Evolutionary conservation across 768 basidiomycete species (phyloP), one percentile per base, ranked within the genome.

Genomic region (Pleurotus eryngii): DNA sequence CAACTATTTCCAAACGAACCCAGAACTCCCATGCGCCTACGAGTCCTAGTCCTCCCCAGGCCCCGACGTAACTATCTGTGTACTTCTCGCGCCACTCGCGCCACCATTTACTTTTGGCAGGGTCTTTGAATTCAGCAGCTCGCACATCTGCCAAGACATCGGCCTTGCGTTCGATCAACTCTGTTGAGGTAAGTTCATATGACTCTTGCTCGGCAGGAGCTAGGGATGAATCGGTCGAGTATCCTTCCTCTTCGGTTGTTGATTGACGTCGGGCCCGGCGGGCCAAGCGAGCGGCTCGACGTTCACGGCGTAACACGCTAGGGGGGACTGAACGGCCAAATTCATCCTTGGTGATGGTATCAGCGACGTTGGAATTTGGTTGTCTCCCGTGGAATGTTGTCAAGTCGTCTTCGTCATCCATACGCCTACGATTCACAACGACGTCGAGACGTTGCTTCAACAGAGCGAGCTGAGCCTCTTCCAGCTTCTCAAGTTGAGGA

Each of bases 1-100:
- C 90, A 9, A 92, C 72, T 60, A 87, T 79, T 72, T 98, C 95
- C 57, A 93, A 74, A 56, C 93, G 77, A n/a, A 84, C 84, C 92
- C 92, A 95, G 68, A 95, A 96, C 70, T 95, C 94, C 93, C 94
- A 96, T 48, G 91, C 90, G 49, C 86, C 86, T 1, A 95, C 85
- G 43, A 94, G 79, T 0, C 88, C 92, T 55, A 95, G 74, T 3
- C 94, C 91, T 47, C 95, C 95, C 93, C 91, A 98, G 3, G 95
- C 95, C 39, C 89, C 86, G 2, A 80, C 74, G 72, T 96, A 98
- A 58, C 82, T 92, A 60, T 98, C 95, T 4, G 76, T 76, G 62
- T 88, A 93, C 60, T 77, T 79, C 59, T 81, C 77, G 54, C 93
- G 77, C 95, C 95, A 98, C 61, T 67, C 77, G 68, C 49, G 58